Conservation (phyloP, 2,329 filamentous ascomycete genomes). For the Epichloe bromicola region DNA sequence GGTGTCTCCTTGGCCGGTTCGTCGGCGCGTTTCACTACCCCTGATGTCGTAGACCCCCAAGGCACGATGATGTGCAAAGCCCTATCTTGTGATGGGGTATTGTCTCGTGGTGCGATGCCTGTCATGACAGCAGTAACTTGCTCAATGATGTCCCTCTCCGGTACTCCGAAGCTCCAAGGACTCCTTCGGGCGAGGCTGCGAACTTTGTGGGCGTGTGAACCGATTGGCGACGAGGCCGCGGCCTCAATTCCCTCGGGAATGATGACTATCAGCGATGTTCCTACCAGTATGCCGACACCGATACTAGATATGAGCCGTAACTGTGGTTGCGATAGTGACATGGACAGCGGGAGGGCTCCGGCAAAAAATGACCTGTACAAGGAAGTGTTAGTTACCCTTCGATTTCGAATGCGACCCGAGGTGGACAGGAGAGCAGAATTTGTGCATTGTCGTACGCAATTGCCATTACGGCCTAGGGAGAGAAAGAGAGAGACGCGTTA, state of each 20-base stretch:
- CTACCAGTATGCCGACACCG: slow-evolving; percentile 86
- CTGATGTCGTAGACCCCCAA: not conserved
- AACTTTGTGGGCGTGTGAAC: slow-evolving; percentile 24
- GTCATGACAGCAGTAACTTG: slow-evolving; percentile 11
- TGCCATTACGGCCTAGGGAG: slow-evolving; percentile 40
- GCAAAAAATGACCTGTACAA: slow-evolving; percentile 72
- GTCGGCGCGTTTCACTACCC: not conserved
- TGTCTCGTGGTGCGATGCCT: not conserved
- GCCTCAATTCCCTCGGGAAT: slow-evolving; percentile 95
- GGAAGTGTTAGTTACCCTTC: not conserved
- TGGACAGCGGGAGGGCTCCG: slow-evolving; percentile 78
- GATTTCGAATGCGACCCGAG: not conserved
- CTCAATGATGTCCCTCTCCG: slow-evolving; percentile 14
- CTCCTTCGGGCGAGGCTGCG: slow-evolving; percentile 20
- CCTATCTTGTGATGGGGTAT: not conserved
- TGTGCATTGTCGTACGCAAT: slow-evolving; percentile 29
- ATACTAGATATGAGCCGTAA: slow-evolving; percentile 81
- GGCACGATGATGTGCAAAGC: not conserved
- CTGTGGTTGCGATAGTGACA: slow-evolving; percentile 76
- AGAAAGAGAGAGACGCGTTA: not conserved
- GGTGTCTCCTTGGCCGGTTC: not conserved
- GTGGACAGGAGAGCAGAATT: not conserved
- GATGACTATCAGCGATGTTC: slow-evolving; percentile 91
- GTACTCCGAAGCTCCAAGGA: slow-evolving; percentile 16
- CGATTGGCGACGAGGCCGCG: slow-evolving; percentile 48